Conservation (phyloP, 345 rosid species). For the Eucalyptus coolabah region DNA sequence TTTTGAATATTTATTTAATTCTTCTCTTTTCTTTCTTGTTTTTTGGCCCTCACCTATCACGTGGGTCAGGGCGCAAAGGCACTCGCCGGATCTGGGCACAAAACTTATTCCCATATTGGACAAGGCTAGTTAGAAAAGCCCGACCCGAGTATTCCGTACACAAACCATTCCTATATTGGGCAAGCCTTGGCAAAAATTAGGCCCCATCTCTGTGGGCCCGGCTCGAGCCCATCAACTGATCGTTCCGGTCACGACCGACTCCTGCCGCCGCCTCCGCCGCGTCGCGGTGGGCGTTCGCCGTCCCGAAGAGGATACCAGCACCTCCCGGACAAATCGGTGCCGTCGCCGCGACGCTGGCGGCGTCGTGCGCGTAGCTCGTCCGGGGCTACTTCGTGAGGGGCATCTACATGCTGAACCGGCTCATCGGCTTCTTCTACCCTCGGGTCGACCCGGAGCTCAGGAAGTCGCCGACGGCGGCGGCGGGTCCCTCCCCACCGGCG, state of each 20-base stretch:
- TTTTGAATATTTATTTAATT: too few species aligned
- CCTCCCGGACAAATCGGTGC: slow-evolving; percentile 65
- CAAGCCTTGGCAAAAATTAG: too few species aligned
- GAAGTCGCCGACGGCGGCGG: slow-evolving; percentile 4
- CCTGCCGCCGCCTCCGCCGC: slow-evolving; percentile 19
- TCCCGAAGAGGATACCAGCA: slow-evolving; percentile 46
- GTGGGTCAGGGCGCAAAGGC: too few species aligned
- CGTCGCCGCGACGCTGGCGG: slow-evolving; percentile 34
- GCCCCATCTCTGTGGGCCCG: too few species aligned
- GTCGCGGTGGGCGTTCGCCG: slow-evolving; percentile 19
- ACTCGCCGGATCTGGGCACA: too few species aligned
- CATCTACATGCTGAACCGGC: slow-evolving; percentile 75
- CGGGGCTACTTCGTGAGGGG: slow-evolving; percentile 75
- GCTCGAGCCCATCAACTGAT: too few species aligned
- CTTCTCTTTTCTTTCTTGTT: too few species aligned
- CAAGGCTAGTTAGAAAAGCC: too few species aligned
- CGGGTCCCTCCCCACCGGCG: slow-evolving; percentile 47
- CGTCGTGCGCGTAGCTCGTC: slow-evolving; percentile 37
- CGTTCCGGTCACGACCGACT: slow-evolving; percentile 3
- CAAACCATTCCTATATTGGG: too few species aligned
- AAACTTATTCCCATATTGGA: too few species aligned
- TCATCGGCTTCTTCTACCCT: slow-evolving; percentile 82
- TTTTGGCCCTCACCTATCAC: too few species aligned
- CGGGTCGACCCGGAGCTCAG: slow-evolving; percentile 66
- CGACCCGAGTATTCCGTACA: too few species aligned